phyloP scores from a whole-genome alignment of 2,329 filamentous ascomycete species.

The Conoideocrella luteorostrata region DNA sequence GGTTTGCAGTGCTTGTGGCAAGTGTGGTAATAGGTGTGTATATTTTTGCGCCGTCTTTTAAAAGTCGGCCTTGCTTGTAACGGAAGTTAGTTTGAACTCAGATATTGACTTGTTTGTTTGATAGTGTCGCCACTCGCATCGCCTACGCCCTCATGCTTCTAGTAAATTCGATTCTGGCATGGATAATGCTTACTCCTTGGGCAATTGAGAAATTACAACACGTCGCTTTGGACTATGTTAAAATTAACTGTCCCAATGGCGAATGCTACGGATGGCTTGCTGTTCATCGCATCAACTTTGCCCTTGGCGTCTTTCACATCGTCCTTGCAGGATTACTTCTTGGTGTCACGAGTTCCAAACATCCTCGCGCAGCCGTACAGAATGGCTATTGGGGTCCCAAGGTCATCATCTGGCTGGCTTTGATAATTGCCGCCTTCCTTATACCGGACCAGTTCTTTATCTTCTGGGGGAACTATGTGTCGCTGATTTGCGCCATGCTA shows the following conservation, averaged over 20 bases:
- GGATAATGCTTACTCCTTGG: conserved; percentile 99
- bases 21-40: conserved; percentile 83
- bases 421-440: conserved; percentile 88
- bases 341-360: conserved; percentile 80
- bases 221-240: conserved; percentile 90
- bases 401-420: conserved; percentile 77
- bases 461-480: conserved; percentile 91
- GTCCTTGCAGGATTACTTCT: conserved; percentile 78
- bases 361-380: conserved; percentile 80
- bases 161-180: conserved; percentile 92
- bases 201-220: conserved; percentile 93
- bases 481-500: conserved; percentile 80
- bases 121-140: conserved; percentile 90
- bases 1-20: conserved; percentile 90
- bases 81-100: no score
- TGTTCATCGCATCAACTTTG: conserved; percentile 96
- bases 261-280: conserved; percentile 94
- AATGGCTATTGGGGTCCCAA: conserved; percentile 99
- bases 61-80: no score
- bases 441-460: conserved; percentile 94
- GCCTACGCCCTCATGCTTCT: conserved; percentile 92
- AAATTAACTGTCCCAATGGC: conserved; percentile 84
- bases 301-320: conserved; percentile 87
- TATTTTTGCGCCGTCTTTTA: no score
- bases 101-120: no score